Percentiles rank a stretch among this genome's conserved stretches.
Evolutionary conservation across 108 stramenopile genomes (phyloP).

Genomic region (Cyclotella sp.): DNA sequence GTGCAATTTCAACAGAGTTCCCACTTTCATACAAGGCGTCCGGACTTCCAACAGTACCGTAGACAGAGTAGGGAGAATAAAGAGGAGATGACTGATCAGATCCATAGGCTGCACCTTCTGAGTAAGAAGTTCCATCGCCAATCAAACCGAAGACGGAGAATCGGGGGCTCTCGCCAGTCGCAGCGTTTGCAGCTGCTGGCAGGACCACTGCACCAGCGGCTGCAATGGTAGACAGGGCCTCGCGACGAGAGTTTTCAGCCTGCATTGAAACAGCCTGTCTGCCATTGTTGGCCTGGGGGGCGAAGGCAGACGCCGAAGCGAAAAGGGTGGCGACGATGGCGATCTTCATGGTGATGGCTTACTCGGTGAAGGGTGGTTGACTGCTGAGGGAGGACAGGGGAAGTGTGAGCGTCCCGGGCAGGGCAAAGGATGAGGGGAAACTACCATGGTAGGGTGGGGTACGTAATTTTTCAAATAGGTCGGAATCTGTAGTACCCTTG

Average conservation of each 20-base stretch:
- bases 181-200: conserved; percentile 84
- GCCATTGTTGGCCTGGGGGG: conserved; percentile 50
- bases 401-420: neutral
- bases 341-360: conserved; percentile 76
- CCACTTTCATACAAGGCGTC: conserved; percentile 65
- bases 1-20: conserved; percentile 56
- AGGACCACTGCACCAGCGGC: conserved; percentile 79
- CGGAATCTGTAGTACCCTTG: neutral
- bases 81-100: conserved; percentile 64
- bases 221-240: conserved; percentile 71
- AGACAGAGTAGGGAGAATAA: conserved; percentile 90
- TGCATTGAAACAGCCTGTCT: conserved; percentile 35
- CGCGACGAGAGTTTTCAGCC: conserved; percentile 73
- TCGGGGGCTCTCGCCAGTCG: conserved; percentile 87
- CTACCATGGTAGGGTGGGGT: neutral
- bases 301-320: conserved; percentile 80
- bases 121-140: conserved; percentile 84
- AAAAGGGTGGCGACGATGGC: conserved; percentile 77
- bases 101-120: conserved; percentile 91
- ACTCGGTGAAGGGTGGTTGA: neutral
- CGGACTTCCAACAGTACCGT: conserved; percentile 49
- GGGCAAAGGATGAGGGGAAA: neutral
- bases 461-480: neutral
- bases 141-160: conserved; percentile 91
- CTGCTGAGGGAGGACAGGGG: too few relatives aligned